These are phyloP conservation scores for Ettlia oleoabundans DNA, from an alignment of 139 green algal species.

Conservation along the genomic window DNA sequence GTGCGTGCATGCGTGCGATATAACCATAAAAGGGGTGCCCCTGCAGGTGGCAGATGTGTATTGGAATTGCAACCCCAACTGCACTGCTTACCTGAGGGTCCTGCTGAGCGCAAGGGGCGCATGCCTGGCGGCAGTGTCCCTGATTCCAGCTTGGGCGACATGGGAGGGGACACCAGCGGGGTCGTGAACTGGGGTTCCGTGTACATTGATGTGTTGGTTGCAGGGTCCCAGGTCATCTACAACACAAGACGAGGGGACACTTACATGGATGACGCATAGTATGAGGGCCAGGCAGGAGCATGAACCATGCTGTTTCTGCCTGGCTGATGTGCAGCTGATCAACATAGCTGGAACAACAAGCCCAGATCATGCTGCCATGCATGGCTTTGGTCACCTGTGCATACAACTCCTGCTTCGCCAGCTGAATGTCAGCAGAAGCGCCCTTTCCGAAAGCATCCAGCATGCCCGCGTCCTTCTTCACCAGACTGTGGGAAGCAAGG, in stretches of 20 bases:
- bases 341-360: too few relatives aligned
- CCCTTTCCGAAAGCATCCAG: constrained; percentile 92
- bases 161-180: constrained; percentile 50
- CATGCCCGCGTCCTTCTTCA: constrained; percentile 95
- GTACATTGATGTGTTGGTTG: constrained; percentile 40
- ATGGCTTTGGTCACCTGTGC: too few relatives aligned
- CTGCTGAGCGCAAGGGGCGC: constrained; percentile 16
- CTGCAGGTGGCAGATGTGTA: too few relatives aligned
- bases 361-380: too few relatives aligned
- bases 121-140: constrained; percentile 6
- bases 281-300: too few relatives aligned
- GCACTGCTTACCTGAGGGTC: neutral
- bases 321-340: too few relatives aligned
- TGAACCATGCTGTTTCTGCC: too few relatives aligned
- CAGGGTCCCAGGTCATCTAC: constrained; percentile 76
- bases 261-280: neutral
- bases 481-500: constrained; percentile 61
- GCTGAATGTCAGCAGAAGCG: constrained; percentile 80
- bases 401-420: constrained; percentile 81
- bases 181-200: constrained; percentile 41
- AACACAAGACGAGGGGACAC: neutral
- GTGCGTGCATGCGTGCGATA: too few relatives aligned
- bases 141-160: constrained; percentile 52
- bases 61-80: neutral
- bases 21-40: too few relatives aligned